These are phyloP conservation scores for Eucalyptus tenuipes DNA, from an alignment of 345 rosid species.

Conservation along the genomic window DNA sequence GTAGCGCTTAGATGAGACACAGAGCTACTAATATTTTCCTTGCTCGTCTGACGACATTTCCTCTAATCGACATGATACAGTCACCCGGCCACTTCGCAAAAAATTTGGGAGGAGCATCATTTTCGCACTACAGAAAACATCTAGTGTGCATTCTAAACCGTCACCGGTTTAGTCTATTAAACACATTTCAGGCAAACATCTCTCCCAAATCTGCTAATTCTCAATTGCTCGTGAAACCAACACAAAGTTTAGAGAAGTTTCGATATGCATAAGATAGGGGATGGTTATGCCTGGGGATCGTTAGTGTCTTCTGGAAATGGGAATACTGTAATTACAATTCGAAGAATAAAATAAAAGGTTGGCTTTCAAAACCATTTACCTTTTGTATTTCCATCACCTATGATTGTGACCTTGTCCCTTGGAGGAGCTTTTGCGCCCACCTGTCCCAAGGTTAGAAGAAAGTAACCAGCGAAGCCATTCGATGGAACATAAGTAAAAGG, in stretches of 20 bases:
- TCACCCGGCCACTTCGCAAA: no score
- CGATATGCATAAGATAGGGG: background rate
- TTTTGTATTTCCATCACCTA: slow-evolving; percentile 12
- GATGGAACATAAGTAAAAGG: slow-evolving; percentile 18
- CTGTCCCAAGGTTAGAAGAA: slow-evolving; percentile 7
- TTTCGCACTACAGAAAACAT: no score
- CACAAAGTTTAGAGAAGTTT: background rate
- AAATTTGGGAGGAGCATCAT: background rate
- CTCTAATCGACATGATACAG: background rate
- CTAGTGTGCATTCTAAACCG: background rate
- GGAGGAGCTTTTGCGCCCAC: background rate
- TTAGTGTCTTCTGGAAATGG: background rate
- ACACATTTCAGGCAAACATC: background rate
- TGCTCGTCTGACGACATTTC: background rate
- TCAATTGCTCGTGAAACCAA: background rate
- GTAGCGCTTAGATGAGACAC: background rate
- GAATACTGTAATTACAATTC: background rate
- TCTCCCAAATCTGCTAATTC: background rate
- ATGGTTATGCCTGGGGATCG: background rate
- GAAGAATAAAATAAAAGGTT: background rate
- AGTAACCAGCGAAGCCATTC: slow-evolving; percentile 1
- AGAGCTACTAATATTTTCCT: background rate
- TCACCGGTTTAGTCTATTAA: background rate
- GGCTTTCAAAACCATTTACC: background rate
- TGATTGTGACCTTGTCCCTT: slow-evolving; percentile 3